These are phyloP conservation scores for Pistacia atlantica DNA, from an alignment of 345 rosid species.

Conservation along the genomic window DNA sequence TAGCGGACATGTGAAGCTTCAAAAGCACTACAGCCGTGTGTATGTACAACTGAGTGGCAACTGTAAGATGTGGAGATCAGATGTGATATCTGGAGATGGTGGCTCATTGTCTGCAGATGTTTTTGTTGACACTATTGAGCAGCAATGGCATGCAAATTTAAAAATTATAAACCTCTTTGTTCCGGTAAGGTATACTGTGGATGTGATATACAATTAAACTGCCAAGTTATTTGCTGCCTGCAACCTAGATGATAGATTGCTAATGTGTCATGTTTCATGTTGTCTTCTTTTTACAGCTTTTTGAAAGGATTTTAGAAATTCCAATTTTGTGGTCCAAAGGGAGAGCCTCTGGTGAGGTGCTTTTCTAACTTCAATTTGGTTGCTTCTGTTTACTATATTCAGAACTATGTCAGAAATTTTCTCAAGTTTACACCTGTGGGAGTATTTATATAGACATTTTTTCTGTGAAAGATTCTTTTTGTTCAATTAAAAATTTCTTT, in stretches of 20 bases:
- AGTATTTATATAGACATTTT: background rate
- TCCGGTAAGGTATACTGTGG: slow-evolving; percentile 68
- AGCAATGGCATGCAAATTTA: slow-evolving; percentile 91
- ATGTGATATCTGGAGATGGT: slow-evolving; percentile 73
- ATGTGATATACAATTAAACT: slow-evolving; percentile 15
- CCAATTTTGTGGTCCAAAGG: slow-evolving; percentile 90
- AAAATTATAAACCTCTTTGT: slow-evolving; percentile 81
- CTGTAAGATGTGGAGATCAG: slow-evolving; percentile 90
- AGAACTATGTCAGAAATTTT: background rate
- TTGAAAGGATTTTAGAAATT: slow-evolving; percentile 89
- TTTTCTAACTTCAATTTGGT: slow-evolving; percentile 55
- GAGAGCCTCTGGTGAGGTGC: slow-evolving; percentile 99
- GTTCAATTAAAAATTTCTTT: slow-evolving; percentile 15
- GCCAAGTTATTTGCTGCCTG: background rate
- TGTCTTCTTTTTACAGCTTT: slow-evolving; percentile 56
- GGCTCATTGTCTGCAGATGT: slow-evolving; percentile 94
- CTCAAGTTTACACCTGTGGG: background rate
- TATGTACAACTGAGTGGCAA: slow-evolving; percentile 85
- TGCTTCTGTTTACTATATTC: background rate
- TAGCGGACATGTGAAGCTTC: slow-evolving; percentile 83
- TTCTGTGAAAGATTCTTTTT: background rate
- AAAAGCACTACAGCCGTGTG: slow-evolving; percentile 79
- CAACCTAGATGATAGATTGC: slow-evolving; percentile 12
- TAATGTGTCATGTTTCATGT: slow-evolving; percentile 13
- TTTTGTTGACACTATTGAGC: slow-evolving; percentile 80